Conservation (phyloP, 2,329 filamentous ascomycete species). For the Ophiobolus disseminans region DNA sequence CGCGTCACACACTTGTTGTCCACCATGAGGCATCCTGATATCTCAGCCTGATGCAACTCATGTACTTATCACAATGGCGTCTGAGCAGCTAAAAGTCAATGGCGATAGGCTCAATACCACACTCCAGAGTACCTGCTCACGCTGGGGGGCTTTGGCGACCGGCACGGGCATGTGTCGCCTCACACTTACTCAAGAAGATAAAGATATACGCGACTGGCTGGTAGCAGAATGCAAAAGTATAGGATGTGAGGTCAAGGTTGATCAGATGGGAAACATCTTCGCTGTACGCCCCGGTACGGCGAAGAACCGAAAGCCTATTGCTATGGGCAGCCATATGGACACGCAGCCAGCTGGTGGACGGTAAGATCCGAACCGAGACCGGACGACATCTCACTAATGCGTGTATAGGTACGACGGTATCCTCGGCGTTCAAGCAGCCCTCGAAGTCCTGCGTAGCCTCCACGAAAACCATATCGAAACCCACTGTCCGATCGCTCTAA, state of each 20-base stretch:
- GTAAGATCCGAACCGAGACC: neutral
- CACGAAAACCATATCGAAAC: conserved; percentile 42
- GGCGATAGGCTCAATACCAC: conserved; percentile 31
- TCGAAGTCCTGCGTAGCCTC: conserved; percentile 48
- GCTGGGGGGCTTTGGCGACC: conserved; percentile 33
- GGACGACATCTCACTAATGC: neutral
- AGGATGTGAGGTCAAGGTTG: conserved; percentile 42
- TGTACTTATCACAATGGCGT: conserved; percentile 10
- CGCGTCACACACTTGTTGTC: conserved; percentile 8
- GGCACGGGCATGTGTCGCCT: conserved; percentile 76
- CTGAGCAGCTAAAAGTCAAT: conserved; percentile 24
- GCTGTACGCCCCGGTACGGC: conserved; percentile 35
- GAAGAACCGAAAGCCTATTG: conserved; percentile 59
- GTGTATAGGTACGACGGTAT: conserved; percentile 72
- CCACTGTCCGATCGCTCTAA: conserved; percentile 71
- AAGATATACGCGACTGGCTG: conserved; percentile 40
- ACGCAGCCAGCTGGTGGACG: conserved; percentile 54
- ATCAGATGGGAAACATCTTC: conserved; percentile 47
- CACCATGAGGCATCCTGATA: neutral
- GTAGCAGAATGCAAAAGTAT: conserved; percentile 33
- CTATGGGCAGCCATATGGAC: conserved; percentile 58
- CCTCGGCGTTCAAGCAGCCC: conserved; percentile 70
- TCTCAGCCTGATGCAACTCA: neutral
- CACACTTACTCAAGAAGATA: conserved; percentile 56
- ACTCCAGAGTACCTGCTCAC: conserved; percentile 35